Base-by-base conservation (phyloP, 176 grass and related monocot species). In the Phoenix roebelenii region DNA sequence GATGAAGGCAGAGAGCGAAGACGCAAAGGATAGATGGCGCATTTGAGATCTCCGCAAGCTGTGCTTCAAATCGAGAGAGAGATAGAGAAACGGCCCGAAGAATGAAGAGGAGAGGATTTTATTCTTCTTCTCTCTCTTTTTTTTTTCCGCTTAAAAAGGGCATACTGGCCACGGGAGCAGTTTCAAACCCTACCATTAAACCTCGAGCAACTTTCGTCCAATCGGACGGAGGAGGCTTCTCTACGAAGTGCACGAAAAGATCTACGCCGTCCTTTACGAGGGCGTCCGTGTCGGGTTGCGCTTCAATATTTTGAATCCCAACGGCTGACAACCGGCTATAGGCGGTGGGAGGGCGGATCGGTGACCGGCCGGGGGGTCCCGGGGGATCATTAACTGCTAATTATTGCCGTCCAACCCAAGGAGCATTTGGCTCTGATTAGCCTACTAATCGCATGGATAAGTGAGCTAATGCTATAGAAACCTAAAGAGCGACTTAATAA, bases 291-390 rank as follows among this genome's bases (percentile, higher is more conserved):
- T 25, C 22, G 29, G 3, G 14, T 63, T 54, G 70, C 65, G 65
- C 71, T 52, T 78, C 51, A 23, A 25, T 66, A 53, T 57, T 84
- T 84, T 84, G 76, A 84, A 84, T 79, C 61, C 61, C 71, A 84
- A 84, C 82, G 82, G 82, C 57, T 67, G 9, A 49, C 48, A 53
- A 49, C 75, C 58, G 75, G 70, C 24, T 60, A n/a, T 22, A 44
- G 6, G 22, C 59, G 72, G 62, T 63, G 25, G 10, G 10, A 44
- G 35, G 9, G 9, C 2, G 35, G 35, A 12, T 44, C 10, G 1
- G 35, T 44, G 10, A 44, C 35, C 35, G 35, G 35, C 35, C 2
- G 35, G 35, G 35, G 35, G 12, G 10, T 14, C 10, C 10, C 9
- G 2, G 10, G 7, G 1, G 35, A 44, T 2, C 35, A 44, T 44